Percentiles rank a stretch among this genome's conserved stretches.
Conservation (phyloP, 129 eudicot genomes). For the Tagetes erecta region DNA sequence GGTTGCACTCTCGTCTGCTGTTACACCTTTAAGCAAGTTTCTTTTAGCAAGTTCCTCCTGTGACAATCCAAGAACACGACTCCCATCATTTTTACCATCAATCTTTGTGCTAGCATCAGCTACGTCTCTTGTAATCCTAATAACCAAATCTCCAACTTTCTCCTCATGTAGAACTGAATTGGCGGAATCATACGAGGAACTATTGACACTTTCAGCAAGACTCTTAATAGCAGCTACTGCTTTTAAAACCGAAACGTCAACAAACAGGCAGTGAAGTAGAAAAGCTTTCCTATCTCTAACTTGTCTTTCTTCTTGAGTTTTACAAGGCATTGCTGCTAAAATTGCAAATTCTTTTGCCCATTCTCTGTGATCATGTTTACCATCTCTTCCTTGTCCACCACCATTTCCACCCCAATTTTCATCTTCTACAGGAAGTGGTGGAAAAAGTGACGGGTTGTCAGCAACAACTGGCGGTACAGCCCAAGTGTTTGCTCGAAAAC, state of each 20-base stretch:
- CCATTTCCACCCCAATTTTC: slow-evolving; percentile 97
- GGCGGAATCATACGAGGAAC: slow-evolving; percentile 21
- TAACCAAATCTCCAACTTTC: slow-evolving; percentile 69
- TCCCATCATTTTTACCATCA: slow-evolving; percentile 85
- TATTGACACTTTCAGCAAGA: slow-evolving; percentile 41
- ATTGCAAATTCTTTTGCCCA: slow-evolving; percentile 89
- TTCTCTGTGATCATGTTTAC: slow-evolving; percentile 65
- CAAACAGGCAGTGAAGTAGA: slow-evolving; percentile 86
- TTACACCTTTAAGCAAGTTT: slow-evolving; percentile 88
- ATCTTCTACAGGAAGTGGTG: slow-evolving; percentile 93
- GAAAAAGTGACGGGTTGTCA: slow-evolving; percentile 75
- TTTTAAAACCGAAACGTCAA: slow-evolving; percentile 89
- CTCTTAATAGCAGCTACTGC: slow-evolving; percentile 65
- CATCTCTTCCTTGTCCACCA: slow-evolving; percentile 90
- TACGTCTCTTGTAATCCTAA: slow-evolving; percentile 57
- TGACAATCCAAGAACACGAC: slow-evolving; percentile 69
- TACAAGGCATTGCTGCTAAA: slow-evolving; percentile 97
- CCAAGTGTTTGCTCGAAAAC: slow-evolving; percentile 98
- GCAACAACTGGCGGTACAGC: slow-evolving; percentile 78
- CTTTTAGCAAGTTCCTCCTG: slow-evolving; percentile 76
- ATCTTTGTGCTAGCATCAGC: slow-evolving; percentile 78
- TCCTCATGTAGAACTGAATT: slow-evolving; percentile 51
- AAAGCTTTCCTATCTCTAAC: slow-evolving; percentile 91
- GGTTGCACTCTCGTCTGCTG: slow-evolving; percentile 96
- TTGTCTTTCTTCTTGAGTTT: slow-evolving; percentile 92